Percentiles rank a stretch among this genome's conserved stretches.
Evolutionary conservation across 352 stramenopile species (phyloP).

Genomic region (Phytopythium delawarense): DNA sequence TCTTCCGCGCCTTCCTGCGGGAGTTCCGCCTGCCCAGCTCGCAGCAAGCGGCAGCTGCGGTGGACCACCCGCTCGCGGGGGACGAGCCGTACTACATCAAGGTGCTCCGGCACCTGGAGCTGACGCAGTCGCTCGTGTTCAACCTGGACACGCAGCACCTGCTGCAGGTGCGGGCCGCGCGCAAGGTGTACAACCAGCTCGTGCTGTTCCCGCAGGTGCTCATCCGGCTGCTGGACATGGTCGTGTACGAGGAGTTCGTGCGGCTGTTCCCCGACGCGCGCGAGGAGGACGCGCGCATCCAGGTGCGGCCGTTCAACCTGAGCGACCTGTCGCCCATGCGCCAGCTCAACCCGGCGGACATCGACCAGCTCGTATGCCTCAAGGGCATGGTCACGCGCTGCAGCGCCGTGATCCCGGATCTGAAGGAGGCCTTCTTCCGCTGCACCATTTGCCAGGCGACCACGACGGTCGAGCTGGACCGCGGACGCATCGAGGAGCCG

Average conservation of each 20-base stretch:
- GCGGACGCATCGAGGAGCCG: slow-evolving; percentile 95
- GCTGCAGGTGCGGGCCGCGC: slow-evolving; percentile 61
- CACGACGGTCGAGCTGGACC: slow-evolving; percentile 92
- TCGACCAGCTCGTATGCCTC: slow-evolving; percentile 96
- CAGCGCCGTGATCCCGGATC: slow-evolving; percentile 96
- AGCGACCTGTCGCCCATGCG: slow-evolving; percentile 92
- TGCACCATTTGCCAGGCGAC: slow-evolving; percentile 93
- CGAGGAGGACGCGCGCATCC: slow-evolving; percentile 53
- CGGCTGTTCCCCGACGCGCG: slow-evolving; percentile 37
- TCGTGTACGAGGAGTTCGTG: slow-evolving; percentile 91
- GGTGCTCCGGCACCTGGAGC: slow-evolving; percentile 63
- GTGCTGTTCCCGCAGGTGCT: slow-evolving; percentile 95
- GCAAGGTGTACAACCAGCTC: slow-evolving; percentile 96
- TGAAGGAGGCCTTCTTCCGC: slow-evolving; percentile 97
- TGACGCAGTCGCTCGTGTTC: slow-evolving; percentile 84
- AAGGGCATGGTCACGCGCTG: slow-evolving; percentile 98
- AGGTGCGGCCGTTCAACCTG: slow-evolving; percentile 98
- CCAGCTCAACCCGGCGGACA: slow-evolving; percentile 95
- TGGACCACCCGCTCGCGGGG: slow-evolving; percentile 15
- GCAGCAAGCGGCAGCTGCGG: background rate
- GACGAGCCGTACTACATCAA: slow-evolving; percentile 77
- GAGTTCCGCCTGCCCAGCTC: slow-evolving; percentile 54
- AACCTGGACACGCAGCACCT: slow-evolving; percentile 92
- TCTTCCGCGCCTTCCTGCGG: slow-evolving; percentile 89
- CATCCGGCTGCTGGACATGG: slow-evolving; percentile 96